Percentiles rank a stretch among this genome's conserved stretches.
phyloP scores from a whole-genome alignment of 345 rosid genomes.

The Arabidopsis suecica region DNA sequence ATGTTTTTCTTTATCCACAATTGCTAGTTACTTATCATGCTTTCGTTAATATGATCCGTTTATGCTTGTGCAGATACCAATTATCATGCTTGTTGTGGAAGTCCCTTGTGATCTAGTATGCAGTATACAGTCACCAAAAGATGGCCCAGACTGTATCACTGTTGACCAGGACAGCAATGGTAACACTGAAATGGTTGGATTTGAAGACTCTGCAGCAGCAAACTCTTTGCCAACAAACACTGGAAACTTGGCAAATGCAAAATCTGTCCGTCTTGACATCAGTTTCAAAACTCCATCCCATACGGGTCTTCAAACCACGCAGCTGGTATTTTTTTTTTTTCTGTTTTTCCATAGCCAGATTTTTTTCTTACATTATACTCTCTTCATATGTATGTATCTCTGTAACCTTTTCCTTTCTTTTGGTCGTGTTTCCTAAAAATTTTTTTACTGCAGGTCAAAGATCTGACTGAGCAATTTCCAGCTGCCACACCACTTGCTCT shows the following conservation, averaged over 20 bases:
- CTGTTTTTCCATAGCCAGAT: conserved; percentile 8
- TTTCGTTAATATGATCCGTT: conserved; percentile 40
- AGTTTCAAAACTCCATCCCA: conserved; percentile 93
- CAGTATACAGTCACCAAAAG: conserved; percentile 74
- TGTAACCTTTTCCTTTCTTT: conserved; percentile 21
- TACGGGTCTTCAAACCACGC: conserved; percentile 94
- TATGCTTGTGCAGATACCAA: conserved; percentile 70
- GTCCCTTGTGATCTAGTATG: conserved; percentile 82
- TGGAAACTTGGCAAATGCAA: conserved; percentile 54
- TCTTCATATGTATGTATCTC: conserved; percentile 18
- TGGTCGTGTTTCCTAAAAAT: conserved; percentile 18
- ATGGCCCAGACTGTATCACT: conserved; percentile 47
- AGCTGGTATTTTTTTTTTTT: conserved; percentile 57
- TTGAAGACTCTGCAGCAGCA: conserved; percentile 63
- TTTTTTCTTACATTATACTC: conserved; percentile 16
- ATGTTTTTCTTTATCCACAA: conserved; percentile 10
- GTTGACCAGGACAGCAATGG: conserved; percentile 53
- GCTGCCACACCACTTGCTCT: conserved; percentile 95
- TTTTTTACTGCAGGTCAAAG: conserved; percentile 69
- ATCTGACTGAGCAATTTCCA: conserved; percentile 89
- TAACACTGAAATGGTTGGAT: conserved; percentile 51
- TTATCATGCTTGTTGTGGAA: conserved; percentile 95
- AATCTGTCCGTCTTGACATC: conserved; percentile 86
- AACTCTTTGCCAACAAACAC: conserved; percentile 48
- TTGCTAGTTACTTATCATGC: conserved; percentile 24